Evolutionary conservation across 2,329 filamentous ascomycete genomes (phyloP), one percentile per base, ranked within the genome.

Genomic region (Fusarium staphyleae): DNA sequence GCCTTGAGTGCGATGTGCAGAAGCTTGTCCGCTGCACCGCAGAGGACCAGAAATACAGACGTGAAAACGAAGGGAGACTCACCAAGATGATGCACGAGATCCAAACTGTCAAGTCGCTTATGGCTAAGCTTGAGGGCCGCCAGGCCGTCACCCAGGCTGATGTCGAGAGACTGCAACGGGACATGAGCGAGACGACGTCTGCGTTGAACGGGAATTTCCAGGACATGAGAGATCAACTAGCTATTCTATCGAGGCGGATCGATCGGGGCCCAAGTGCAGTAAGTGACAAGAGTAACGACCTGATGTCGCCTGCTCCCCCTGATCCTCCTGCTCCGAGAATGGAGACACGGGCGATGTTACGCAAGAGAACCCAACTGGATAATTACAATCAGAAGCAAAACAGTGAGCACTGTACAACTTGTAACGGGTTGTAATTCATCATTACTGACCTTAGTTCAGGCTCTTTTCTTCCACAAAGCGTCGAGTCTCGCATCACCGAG

Each of bases 401-500:
- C 45, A 37, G 65, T 57, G 22, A 50, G 40, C 29, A 42, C 11
- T 16, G n/a, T 12, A 19, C 6, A n/a, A 4, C 14, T 5, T 22
- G 15, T 6, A 24, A 24, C 5, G 9, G 5, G 3, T 9, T 24
- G 3, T 24, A 5, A 3, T 24, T 24, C 8, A 3, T 18, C 19
- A 10, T 29, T n/a, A 32, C 48, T 58, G n/a, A 65, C 32, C 8
- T 30, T 19, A 15, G 11, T 22, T 3, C 33, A 53, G 60, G 15
- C 18, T 34, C 30, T 48, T 33, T 39, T 4, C 4, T 11, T 13
- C 37, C 30, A 9, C 43, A 35, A 9, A 43, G 48, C 12, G 43
- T 56, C 34, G 59, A 63, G 5, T 42, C 43, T 4, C 73, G 73
- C 30, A 70, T 76, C 36, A 52, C 65, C n/a, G 72, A 75, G 30